Conservation (phyloP, 2,329 filamentous ascomycete genomes). For the Thielaviopsis musarum region DNA sequence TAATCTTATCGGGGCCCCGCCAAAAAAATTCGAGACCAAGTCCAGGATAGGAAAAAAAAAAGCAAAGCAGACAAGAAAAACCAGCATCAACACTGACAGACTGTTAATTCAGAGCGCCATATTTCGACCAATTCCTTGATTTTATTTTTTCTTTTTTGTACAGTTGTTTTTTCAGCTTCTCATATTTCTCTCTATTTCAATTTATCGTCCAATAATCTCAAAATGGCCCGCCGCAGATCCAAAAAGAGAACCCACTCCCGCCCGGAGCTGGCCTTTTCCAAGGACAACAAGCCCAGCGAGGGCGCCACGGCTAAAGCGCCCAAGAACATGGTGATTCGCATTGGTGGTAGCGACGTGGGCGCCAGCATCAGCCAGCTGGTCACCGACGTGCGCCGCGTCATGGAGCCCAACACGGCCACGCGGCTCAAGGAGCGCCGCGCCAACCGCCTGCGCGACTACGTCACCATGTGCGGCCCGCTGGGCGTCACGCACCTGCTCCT, state of each 20-base stretch:
- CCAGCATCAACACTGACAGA: not conserved
- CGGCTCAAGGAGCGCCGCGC: constrained; percentile 76
- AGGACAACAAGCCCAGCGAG: constrained; percentile 34
- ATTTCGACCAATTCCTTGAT: too few species aligned
- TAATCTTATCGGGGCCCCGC: constrained; percentile 10
- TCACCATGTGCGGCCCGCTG: constrained; percentile 85
- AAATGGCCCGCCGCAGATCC: constrained; percentile 63
- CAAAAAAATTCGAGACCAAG: constrained; percentile 10
- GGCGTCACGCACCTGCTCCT: constrained; percentile 86
- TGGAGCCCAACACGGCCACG: constrained; percentile 88
- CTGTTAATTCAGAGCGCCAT: not conserved
- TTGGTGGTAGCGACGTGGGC: constrained; percentile 86
- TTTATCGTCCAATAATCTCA: constrained; percentile 3
- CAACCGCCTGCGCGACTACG: constrained; percentile 82
- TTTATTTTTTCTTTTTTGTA: too few species aligned
- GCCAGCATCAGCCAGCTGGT: constrained; percentile 82
- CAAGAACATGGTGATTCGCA: constrained; percentile 97
- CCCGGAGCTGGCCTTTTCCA: constrained; percentile 41
- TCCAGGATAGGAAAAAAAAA: constrained; percentile 1
- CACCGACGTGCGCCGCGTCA: constrained; percentile 76
- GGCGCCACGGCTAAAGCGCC: constrained; percentile 53
- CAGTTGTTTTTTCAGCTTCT: not conserved
- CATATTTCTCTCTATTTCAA: not conserved
- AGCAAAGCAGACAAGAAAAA: not conserved
- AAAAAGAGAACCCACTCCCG: constrained; percentile 82